A percentile compares a stretch with the other conserved stretches of the same genome.
phyloP scores from a whole-genome alignment of 108 stramenopile genomes.

The Pseudonitzschia delicatissima region DNA sequence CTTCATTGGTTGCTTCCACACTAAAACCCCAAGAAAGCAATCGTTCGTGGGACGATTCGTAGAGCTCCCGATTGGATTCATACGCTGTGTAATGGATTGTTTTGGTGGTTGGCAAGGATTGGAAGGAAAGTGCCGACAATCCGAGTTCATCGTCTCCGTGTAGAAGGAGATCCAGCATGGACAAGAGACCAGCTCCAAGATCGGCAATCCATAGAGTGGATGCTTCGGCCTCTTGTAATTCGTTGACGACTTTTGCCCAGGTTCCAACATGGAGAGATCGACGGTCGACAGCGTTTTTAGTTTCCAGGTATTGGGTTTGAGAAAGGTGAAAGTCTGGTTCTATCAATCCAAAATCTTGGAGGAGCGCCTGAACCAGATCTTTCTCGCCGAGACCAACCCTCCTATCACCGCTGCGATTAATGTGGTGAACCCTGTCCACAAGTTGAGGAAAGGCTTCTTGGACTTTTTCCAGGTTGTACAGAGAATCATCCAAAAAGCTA shows the following conservation, averaged over 20 bases:
- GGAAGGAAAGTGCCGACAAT: slow-evolving; percentile 23
- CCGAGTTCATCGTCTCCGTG: slow-evolving; percentile 38
- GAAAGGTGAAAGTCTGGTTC: slow-evolving; percentile 45
- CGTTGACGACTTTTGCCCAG: slow-evolving; percentile 50
- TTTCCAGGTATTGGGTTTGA: slow-evolving; percentile 61
- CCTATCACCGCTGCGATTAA: slow-evolving; percentile 23
- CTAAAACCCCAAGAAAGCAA: slow-evolving; percentile 56
- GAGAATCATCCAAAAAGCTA: slow-evolving; percentile 35
- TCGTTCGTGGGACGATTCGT: slow-evolving; percentile 39
- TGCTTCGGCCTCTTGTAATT: slow-evolving; percentile 1
- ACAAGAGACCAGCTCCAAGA: slow-evolving; percentile 74
- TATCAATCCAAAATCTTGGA: slow-evolving; percentile 50
- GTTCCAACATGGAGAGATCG: slow-evolving; percentile 54
- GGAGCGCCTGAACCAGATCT: slow-evolving; percentile 50
- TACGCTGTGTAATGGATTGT: slow-evolving; percentile 71
- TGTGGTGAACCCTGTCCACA: slow-evolving; percentile 36
- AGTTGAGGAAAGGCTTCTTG: slow-evolving; percentile 18
- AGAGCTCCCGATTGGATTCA: slow-evolving; percentile 64
- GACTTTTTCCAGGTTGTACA: slow-evolving; percentile 44
- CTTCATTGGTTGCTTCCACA: slow-evolving; percentile 5
- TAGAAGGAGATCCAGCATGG: slow-evolving; percentile 64
- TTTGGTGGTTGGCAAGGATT: not conserved
- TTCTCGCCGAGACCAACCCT: slow-evolving; percentile 18
- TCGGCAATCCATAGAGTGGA: slow-evolving; percentile 50
- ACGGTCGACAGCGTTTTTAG: slow-evolving; percentile 80